phyloP scores from a whole-genome alignment of 805 yeast genomes.

The Cyberlindnera americana region DNA sequence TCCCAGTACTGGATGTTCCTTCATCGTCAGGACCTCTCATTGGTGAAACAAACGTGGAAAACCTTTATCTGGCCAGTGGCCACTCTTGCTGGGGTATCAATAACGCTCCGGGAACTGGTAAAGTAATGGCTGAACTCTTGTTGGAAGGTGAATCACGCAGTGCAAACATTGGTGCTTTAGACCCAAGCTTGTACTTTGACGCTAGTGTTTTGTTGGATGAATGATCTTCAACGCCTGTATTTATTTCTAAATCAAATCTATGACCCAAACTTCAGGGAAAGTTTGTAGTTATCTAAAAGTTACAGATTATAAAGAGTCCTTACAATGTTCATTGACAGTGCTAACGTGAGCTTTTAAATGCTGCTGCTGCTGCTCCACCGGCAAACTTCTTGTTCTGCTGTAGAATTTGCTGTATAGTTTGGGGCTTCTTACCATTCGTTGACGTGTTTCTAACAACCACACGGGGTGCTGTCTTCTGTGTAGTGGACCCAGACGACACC shows the following conservation, averaged over 20 bases:
- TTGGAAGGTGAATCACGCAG: constrained; percentile 77
- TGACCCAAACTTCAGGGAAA: too few relatives aligned
- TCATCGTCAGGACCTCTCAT: constrained; percentile 89
- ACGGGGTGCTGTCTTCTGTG: constrained; percentile 4
- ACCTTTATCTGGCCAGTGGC: constrained; percentile 80
- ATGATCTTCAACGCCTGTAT: background rate
- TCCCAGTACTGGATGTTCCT: constrained; percentile 92
- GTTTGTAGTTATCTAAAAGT: too few relatives aligned
- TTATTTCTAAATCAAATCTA: too few relatives aligned
- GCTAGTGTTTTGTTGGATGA: constrained; percentile 41
- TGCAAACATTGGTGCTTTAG: constrained; percentile 78
- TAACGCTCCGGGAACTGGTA: constrained; percentile 97
- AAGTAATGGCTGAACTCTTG: constrained; percentile 80
- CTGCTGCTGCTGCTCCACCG: constrained; percentile 35
- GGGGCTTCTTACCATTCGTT: constrained; percentile 13
- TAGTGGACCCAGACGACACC: background rate
- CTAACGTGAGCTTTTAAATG: constrained; percentile 24
- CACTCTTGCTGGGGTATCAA: constrained; percentile 99
- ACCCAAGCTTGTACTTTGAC: constrained; percentile 85
- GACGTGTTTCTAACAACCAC: constrained; percentile 7
- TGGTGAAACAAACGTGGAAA: constrained; percentile 87
- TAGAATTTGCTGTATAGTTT: constrained; percentile 15
- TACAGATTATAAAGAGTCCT: too few relatives aligned
- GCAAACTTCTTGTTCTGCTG: constrained; percentile 28
- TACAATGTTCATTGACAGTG: too few relatives aligned